These are phyloP conservation scores for Cocos nucifera DNA, from an alignment of 176 grass and related monocot genomes.

Conservation along the genomic window DNA sequence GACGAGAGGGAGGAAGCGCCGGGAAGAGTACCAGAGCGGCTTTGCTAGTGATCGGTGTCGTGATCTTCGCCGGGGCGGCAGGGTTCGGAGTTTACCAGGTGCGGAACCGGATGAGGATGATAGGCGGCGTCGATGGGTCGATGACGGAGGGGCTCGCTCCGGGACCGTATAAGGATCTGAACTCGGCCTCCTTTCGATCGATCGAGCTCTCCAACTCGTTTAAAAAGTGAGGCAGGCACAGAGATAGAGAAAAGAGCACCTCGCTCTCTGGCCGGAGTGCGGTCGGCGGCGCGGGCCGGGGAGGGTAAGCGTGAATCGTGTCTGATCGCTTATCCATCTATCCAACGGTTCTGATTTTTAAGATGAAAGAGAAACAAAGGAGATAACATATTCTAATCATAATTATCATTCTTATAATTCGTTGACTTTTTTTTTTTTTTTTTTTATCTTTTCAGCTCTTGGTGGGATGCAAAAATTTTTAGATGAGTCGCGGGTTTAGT, in stretches of 20 bases:
- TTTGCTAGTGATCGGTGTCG: slow-evolving; percentile 33
- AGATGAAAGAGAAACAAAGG: too few species aligned
- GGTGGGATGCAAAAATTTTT: too few species aligned
- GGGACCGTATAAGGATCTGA: slow-evolving; percentile 74
- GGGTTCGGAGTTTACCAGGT: slow-evolving; percentile 47
- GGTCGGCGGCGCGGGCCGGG: background rate
- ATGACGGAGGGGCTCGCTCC: slow-evolving; percentile 54
- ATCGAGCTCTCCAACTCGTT: slow-evolving; percentile 62
- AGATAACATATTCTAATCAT: too few species aligned
- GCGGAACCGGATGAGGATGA: slow-evolving; percentile 30
- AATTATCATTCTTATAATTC: too few species aligned
- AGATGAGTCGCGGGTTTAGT: too few species aligned
- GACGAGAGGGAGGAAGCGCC: background rate
- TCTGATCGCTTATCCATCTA: too few species aligned
- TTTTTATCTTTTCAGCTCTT: too few species aligned
- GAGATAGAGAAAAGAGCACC: too few species aligned
- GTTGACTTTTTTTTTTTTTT: too few species aligned
- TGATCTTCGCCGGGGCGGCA: slow-evolving; percentile 14
- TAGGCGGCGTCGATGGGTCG: slow-evolving; percentile 9
- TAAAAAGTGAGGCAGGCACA: background rate
- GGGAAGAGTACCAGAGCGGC: slow-evolving; percentile 22
- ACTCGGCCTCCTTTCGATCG: slow-evolving; percentile 47
- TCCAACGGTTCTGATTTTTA: too few species aligned
- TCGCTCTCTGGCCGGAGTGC: background rate
- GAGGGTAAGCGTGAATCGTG: background rate